Evolutionary conservation across 225 moss, liverwort and hornwort genomes (phyloP).

Genomic region (Asterella californica): DNA sequence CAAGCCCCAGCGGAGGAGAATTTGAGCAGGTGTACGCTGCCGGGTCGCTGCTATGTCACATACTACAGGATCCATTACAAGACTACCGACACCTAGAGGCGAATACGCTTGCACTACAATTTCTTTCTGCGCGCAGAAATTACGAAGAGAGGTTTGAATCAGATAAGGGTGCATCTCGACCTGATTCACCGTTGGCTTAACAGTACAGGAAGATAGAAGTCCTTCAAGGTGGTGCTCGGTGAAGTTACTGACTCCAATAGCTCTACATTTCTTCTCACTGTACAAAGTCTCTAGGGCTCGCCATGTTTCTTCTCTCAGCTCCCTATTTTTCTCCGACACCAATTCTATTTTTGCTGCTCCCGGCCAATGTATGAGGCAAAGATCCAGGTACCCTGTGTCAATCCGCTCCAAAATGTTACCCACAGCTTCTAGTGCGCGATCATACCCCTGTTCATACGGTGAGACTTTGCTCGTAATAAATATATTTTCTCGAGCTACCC

Average conservation of each 20-base stretch:
- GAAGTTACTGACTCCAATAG: constrained; percentile 93
- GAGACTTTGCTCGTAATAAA: constrained; percentile 89
- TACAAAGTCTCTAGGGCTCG: constrained; percentile 69
- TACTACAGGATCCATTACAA: constrained; percentile 60
- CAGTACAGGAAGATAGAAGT: constrained; percentile 53
- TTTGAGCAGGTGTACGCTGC: constrained; percentile 60
- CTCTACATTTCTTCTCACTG: constrained; percentile 61
- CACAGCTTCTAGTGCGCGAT: constrained; percentile 47
- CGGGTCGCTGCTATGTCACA: constrained; percentile 51
- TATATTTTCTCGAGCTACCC: constrained; percentile 52
- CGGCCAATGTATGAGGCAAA: constrained; percentile 95
- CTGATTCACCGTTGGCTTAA: constrained; percentile 90
- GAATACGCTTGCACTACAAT: constrained; percentile 79
- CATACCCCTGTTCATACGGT: constrained; percentile 84
- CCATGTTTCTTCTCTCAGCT: constrained; percentile 74
- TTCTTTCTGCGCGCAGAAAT: constrained; percentile 44
- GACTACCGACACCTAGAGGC: constrained; percentile 64
- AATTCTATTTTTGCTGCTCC: constrained; percentile 67
- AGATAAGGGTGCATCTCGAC: constrained; percentile 87
- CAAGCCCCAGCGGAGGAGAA: constrained; percentile 88
- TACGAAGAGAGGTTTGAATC: constrained; percentile 55
- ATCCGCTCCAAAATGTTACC: constrained; percentile 66
- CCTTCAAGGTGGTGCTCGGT: constrained; percentile 55
- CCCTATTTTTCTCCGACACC: constrained; percentile 56
- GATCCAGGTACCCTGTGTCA: constrained; percentile 62